Percentiles rank a stretch among this genome's conserved stretches.
phyloP scores from a whole-genome alignment of 2,329 filamentous ascomycete species.

The Penicillium freii region DNA sequence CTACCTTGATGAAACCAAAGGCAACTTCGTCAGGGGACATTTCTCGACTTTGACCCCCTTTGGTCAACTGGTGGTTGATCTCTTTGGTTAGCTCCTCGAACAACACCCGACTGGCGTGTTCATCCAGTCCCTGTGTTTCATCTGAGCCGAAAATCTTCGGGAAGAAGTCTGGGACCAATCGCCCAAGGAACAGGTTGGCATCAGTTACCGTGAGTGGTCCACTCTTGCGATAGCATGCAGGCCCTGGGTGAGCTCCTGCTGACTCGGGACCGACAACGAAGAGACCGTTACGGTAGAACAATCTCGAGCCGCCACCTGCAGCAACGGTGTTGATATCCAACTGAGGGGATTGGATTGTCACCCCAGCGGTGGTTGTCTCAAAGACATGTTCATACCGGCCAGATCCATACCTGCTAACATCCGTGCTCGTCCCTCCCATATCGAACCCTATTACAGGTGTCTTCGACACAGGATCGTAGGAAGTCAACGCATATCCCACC shows the following conservation, averaged over 20 bases:
- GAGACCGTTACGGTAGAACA: constrained; percentile 31
- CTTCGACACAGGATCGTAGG: constrained; percentile 74
- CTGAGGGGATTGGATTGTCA: constrained; percentile 85
- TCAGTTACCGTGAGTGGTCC: constrained; percentile 92
- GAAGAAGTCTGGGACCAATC: constrained; percentile 84
- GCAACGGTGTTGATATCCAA: constrained; percentile 91
- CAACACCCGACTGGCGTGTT: constrained; percentile 65
- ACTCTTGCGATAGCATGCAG: constrained; percentile 85
- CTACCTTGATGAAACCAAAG: constrained; percentile 83
- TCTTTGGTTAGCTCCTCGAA: constrained; percentile 72
- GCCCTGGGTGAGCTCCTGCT: constrained; percentile 83
- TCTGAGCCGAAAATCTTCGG: constrained; percentile 87
- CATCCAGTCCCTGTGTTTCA: constrained; percentile 74
- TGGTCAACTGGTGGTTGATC: constrained; percentile 62
- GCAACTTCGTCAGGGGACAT: constrained; percentile 81
- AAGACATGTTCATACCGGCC: constrained; percentile 89
- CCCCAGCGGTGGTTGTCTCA: constrained; percentile 84
- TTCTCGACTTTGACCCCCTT: constrained; percentile 31
- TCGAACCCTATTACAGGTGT: constrained; percentile 88
- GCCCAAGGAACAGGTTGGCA: constrained; percentile 80
- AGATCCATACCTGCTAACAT: constrained; percentile 79
- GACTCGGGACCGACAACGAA: constrained; percentile 90
- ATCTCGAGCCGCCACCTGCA: constrained; percentile 75
- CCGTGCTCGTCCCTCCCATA: constrained; percentile 88
- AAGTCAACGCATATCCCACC: constrained; percentile 85